Conservation (phyloP, 2,329 filamentous ascomycete genomes). For the Aspergillus viridinutans region DNA sequence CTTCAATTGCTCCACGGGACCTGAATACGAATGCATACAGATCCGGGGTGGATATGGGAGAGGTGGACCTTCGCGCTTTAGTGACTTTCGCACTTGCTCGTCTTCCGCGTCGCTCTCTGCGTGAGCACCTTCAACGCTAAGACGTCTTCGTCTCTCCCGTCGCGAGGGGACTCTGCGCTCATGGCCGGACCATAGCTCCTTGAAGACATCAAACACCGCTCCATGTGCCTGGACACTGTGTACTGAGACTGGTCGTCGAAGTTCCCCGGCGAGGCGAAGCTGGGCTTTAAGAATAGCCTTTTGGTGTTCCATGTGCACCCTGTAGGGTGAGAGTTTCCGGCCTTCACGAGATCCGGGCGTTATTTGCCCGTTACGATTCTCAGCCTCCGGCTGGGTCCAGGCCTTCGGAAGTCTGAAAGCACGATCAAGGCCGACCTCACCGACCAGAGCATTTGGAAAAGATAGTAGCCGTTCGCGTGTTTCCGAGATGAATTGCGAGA, state of each 20-base stretch:
- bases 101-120: constrained; percentile 26
- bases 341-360: constrained; percentile 61
- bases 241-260: constrained; percentile 55
- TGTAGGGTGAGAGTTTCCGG: constrained; percentile 53
- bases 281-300: constrained; percentile 55
- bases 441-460: constrained; percentile 55
- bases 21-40: constrained; percentile 92
- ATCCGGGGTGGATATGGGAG: constrained; percentile 79
- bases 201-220: constrained; percentile 52
- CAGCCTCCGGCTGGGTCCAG: constrained; percentile 37
- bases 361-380: constrained; percentile 33
- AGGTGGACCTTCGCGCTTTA: constrained; percentile 12
- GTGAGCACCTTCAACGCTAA: constrained; percentile 29
- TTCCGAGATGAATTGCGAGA: constrained; percentile 50
- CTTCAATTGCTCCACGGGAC: constrained; percentile 66
- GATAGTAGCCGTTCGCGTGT: constrained; percentile 46
- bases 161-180: constrained; percentile 50
- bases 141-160: constrained; percentile 38
- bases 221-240: constrained; percentile 64
- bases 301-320: constrained; percentile 56
- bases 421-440: constrained; percentile 60
- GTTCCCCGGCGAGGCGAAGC: constrained; percentile 55
- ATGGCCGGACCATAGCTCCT: constrained; percentile 55
- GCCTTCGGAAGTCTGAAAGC: constrained; percentile 57
- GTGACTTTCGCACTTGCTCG: constrained; percentile 10